A percentile compares a stretch with the other conserved stretches of the same genome.
These are phyloP conservation scores for Mycogone perniciosa DNA, from an alignment of 2,329 filamentous ascomycete species.

Conservation along the genomic window DNA sequence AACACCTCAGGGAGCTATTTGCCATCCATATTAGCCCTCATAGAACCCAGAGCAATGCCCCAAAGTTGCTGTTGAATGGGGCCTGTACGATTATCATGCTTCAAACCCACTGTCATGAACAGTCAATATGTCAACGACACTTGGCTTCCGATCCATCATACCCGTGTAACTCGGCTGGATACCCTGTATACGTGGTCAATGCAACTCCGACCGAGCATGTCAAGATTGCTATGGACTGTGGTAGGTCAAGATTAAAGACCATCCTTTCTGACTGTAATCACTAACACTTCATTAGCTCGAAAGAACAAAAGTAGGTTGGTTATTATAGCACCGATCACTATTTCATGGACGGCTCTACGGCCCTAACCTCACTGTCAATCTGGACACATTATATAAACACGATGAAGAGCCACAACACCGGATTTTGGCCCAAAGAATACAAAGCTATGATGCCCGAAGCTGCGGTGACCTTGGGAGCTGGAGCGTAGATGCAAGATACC, in stretches of 20 bases:
- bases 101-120: constrained; percentile 8
- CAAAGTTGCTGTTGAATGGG: constrained; percentile 30
- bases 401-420: too few relatives aligned
- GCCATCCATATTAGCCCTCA: constrained; percentile 23
- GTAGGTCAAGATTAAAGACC: constrained; percentile 13
- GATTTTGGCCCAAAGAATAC: too few relatives aligned
- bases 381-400: too few relatives aligned
- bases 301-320: constrained; percentile 29
- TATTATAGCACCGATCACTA: too few relatives aligned
- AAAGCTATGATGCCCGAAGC: too few relatives aligned
- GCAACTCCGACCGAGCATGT: constrained; percentile 17
- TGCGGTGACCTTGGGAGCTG: too few relatives aligned
- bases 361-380: too few relatives aligned
- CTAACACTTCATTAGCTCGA: constrained; percentile 17
- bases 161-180: constrained; percentile 22
- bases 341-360: too few relatives aligned
- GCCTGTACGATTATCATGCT: constrained; percentile 7
- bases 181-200: constrained; percentile 16
- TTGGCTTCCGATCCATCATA: constrained; percentile 33
- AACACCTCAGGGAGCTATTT: constrained; percentile 28
- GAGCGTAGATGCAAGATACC: too few relatives aligned
- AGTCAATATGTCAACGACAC: constrained; percentile 39
- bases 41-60: neutral
- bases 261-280: neutral
- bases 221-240: constrained; percentile 29